Conservation (phyloP, 192 early-diverging fungal species). For the Oehlia diaphana region DNA sequence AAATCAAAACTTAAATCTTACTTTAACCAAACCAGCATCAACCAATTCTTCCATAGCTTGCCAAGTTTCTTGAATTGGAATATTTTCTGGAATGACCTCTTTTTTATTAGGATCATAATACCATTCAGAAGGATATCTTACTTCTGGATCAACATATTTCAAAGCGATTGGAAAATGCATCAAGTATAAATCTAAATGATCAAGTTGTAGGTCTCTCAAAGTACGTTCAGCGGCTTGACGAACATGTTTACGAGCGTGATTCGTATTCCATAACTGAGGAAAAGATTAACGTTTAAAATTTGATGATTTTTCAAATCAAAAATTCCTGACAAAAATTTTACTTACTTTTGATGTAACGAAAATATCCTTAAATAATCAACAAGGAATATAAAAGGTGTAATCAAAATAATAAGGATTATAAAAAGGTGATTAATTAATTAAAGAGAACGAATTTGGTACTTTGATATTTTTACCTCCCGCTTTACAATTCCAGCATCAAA, state of each 20-base stretch:
- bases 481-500: constrained; percentile 53
- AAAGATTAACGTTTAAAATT: neutral
- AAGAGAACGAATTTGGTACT: neutral
- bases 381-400: neutral
- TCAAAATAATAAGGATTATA: too few relatives aligned
- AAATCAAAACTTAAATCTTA: neutral
- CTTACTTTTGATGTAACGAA: constrained; percentile 61
- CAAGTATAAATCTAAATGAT: constrained; percentile 69
- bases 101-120: constrained; percentile 7
- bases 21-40: constrained; percentile 49
- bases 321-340: neutral
- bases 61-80: constrained; percentile 66
- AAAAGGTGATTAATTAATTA: too few relatives aligned
- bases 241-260: constrained; percentile 53
- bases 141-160: constrained; percentile 49
- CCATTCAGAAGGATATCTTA: neutral
- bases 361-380: constrained; percentile 33
- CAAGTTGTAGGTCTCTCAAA: constrained; percentile 52
- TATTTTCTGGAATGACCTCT: constrained; percentile 40
- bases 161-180: constrained; percentile 70
- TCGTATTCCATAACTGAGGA: constrained; percentile 64
- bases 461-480: constrained; percentile 37
- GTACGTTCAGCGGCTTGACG: constrained; percentile 53
- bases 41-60: constrained; percentile 72
- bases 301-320: too few relatives aligned